Conservation (phyloP, 805 yeast genomes). For the Pichia insulana region DNA sequence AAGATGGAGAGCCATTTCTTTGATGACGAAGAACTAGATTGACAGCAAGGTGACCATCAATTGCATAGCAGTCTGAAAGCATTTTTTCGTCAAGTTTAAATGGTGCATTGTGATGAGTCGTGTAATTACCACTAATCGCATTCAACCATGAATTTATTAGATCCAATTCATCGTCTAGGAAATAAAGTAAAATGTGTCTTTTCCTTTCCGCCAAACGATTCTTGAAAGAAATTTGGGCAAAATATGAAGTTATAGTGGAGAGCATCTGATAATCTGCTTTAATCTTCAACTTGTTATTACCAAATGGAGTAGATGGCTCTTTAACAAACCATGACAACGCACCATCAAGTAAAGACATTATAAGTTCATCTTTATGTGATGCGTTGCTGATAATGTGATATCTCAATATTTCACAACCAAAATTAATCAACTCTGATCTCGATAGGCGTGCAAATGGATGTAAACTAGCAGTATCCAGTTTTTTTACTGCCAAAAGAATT, state of each 20-base stretch:
- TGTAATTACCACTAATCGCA: conserved; percentile 36
- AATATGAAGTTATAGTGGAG: conserved; percentile 37
- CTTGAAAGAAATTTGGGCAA: conserved; percentile 19
- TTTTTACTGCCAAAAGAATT: conserved; percentile 44
- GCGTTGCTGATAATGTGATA: conserved; percentile 45
- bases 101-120: conserved; percentile 19
- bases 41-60: conserved; percentile 68
- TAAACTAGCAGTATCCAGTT: conserved; percentile 50
- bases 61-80: conserved; percentile 48
- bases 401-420: conserved; percentile 56
- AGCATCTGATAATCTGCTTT: conserved; percentile 60
- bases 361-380: conserved; percentile 36
- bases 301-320: conserved; percentile 66
- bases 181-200: conserved; percentile 45
- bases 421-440: conserved; percentile 64
- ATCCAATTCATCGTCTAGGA: conserved; percentile 69
- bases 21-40: conserved; percentile 54
- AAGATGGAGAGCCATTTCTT: conserved; percentile 15
- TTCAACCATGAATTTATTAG: conserved; percentile 71
- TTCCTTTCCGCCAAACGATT: conserved; percentile 35
- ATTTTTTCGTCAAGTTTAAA: conserved; percentile 32
- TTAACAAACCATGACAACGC: conserved; percentile 71
- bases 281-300: conserved; percentile 66
- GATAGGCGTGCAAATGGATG: conserved; percentile 76
- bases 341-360: conserved; percentile 50